phyloP scores from a whole-genome alignment of 169 alveolate species.

The Plasmodium cynomolgi region DNA sequence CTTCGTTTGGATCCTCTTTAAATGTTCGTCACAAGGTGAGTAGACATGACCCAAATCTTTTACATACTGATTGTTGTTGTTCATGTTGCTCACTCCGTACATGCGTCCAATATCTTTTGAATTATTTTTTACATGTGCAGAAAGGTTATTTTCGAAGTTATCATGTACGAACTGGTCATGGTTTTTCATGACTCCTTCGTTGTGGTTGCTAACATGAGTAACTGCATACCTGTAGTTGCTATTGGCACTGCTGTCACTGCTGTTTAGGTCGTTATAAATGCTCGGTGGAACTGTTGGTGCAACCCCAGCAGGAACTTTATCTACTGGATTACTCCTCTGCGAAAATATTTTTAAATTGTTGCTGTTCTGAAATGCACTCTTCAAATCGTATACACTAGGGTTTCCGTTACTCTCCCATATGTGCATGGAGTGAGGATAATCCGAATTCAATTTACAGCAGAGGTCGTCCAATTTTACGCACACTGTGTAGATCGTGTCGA shows the following conservation, averaged over 20 bases:
- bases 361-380: constrained; percentile 21
- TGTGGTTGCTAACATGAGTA: neutral
- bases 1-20: neutral
- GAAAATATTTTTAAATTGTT: neutral
- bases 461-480: constrained; percentile 79
- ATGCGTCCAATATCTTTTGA: neutral
- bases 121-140: neutral
- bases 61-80: neutral
- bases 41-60: neutral
- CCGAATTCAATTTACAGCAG: constrained; percentile 68
- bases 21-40: neutral
- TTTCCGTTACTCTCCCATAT: constrained; percentile 74
- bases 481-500: constrained; percentile 78
- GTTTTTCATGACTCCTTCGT: neutral
- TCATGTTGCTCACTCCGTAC: neutral
- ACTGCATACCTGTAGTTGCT: neutral
- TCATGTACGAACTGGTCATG: neutral
- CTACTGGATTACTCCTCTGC: neutral
- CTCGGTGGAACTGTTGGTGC: neutral
- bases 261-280: neutral
- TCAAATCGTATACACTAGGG: constrained; percentile 3
- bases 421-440: constrained; percentile 78
- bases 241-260: neutral
- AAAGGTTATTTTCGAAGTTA: neutral
- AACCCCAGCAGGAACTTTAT: neutral